A percentile compares a stretch with the other conserved stretches of the same genome.
These are phyloP conservation scores for Xylariaceae sp. DNA, from an alignment of 2,329 filamentous ascomycete genomes.

Conservation along the genomic window DNA sequence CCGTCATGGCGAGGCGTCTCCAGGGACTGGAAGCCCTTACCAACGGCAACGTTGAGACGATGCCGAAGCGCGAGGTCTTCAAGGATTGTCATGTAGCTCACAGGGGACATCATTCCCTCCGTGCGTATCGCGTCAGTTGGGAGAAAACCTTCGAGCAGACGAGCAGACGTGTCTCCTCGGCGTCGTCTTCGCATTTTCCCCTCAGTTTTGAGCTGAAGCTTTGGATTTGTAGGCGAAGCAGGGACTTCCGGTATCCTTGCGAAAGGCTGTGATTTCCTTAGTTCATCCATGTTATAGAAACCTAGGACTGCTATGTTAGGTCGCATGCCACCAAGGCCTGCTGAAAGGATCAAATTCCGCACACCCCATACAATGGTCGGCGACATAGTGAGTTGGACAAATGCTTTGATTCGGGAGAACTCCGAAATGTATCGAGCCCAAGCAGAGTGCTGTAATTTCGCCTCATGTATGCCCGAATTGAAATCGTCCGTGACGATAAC, in stretches of 20 bases:
- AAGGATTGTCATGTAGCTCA: constrained; percentile 78
- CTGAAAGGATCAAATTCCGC: constrained; percentile 78
- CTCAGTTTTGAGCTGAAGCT: constrained; percentile 34
- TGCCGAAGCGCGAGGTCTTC: constrained; percentile 79
- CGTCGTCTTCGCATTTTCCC: constrained; percentile 40
- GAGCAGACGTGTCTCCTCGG: constrained; percentile 58
- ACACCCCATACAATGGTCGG: constrained; percentile 84
- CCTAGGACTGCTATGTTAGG: constrained; percentile 85
- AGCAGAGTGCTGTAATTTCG: constrained; percentile 75
- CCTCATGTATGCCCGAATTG: constrained; percentile 75
- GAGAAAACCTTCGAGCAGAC: constrained; percentile 59
- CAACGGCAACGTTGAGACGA: constrained; percentile 82
- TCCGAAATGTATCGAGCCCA: constrained; percentile 86
- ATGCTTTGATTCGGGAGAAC: constrained; percentile 83
- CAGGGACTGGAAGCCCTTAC: constrained; percentile 76
- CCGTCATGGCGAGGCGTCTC: constrained; percentile 68
- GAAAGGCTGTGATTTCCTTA: constrained; percentile 61
- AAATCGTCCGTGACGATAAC: constrained; percentile 88
- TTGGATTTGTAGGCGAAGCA: constrained; percentile 40
- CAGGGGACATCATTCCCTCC: constrained; percentile 69
- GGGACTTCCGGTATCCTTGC: constrained; percentile 58
- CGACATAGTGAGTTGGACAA: constrained; percentile 83
- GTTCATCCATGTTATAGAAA: constrained; percentile 79
- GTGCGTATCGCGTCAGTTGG: constrained; percentile 72
- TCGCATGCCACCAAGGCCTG: constrained; percentile 83